Evolutionary conservation across 1,139 yeast genomes (phyloP), one percentile per base, ranked within the genome.

Genomic region (Candida sp.): DNA sequence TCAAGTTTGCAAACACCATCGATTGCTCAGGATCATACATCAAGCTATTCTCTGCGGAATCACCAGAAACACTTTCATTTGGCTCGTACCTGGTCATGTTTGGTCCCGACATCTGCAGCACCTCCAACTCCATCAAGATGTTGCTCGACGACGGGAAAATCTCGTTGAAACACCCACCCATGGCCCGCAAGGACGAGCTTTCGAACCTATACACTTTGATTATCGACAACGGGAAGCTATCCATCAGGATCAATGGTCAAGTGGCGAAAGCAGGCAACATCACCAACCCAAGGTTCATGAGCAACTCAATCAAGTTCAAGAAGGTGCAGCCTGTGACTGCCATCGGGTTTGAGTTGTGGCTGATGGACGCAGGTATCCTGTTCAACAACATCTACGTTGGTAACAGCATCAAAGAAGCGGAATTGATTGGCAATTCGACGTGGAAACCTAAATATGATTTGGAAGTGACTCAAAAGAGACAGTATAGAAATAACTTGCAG

Each of bases 51-150:
- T 76, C 84, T 35, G 73, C 73, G 4, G 37, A 52, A 7, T 40
- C 43, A 2, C 28, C 38, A 3, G 54, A 52, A 31, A 55, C 56
- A 34, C 23, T 41, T 7, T 81, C 73, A 3, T 76, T 74, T 50
- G 62, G 56, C 12, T 23, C 54, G 75, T 91, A 87, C 70, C 91
- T 88, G 65, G 70, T 93, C 57, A 88, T 92, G 96, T 93, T 93
- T 75, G 98, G 98, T 27, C 98, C 98, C 35, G 98, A 93, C 69
- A 82, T 80, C 66, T 93, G 98, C 72, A 96, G 96, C 3, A 68
- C 85, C 47, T 81, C 86, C 45, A 89, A 91, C 72, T 86, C 85
- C 68, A 85, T 92, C 30, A 96, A 89, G 63, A 83, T 92, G 58
- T 89, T 91, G 49, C 80, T 82, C 63, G 86, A 85, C 38, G 59